Evolutionary conservation across 2,329 filamentous ascomycete genomes (phyloP), one percentile per base, ranked within the genome.

Genomic region (Apiospora koreana): DNA sequence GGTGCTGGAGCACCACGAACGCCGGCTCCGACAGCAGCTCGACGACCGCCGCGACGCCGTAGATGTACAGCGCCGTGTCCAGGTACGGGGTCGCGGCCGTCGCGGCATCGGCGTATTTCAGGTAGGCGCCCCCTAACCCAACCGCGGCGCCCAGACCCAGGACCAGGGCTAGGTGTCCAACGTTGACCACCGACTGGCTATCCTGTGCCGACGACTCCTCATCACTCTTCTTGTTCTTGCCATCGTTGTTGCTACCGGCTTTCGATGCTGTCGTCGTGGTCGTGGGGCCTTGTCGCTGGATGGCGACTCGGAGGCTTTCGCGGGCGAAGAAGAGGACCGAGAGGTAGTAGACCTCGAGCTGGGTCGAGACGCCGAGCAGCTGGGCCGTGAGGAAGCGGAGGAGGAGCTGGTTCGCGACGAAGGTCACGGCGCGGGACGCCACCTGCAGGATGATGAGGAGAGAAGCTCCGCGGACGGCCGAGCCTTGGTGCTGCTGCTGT

Each of bases 251-350:
- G 75, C 48, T 79, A 74, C 72, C 77, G 68, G 69, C 74, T 67
- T 46, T 72, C 66, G 73, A 75, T 45, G 45, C 73, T 79, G 46
- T 67, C 70, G 28, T 69, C 72, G 69, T 76, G 68, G 67, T 75
- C 71, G 69, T 78, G 73, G 73, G 73, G 68, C 84, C 83, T 75
- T 95, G 93, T 68, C 96, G 88, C 81, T 98, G 95, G 45, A 97
- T 89, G 35, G 95, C 94, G n/a, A 97, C 92, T 21, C 96, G 92
- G 66, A 98, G 84, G 76, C 93, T 95, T 82, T 99, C 96, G 48
- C 96, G 89, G 0, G 96, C 93, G 77, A 99, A 98, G 81, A 97
- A 98, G 0, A 99, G 87, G n/a, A 97, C 91, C 0, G 94, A 94
- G 62, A 97, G 92, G 71, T 95, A 95, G 80, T 95, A 98, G 0